Base-by-base conservation (phyloP, 345 rosid genomes). In the Acer yangbiense region DNA sequence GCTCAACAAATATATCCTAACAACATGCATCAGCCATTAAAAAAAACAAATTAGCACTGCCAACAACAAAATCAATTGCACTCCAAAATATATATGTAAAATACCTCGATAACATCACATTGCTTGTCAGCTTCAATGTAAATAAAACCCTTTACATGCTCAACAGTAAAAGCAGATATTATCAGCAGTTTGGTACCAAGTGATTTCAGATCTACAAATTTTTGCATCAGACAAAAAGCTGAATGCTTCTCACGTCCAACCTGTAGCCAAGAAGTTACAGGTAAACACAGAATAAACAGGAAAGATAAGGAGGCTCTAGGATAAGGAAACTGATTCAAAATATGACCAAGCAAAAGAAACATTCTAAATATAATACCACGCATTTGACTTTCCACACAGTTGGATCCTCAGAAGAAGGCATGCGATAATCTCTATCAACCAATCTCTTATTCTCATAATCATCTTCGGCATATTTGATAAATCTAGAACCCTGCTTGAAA, bases 331-430 rank as follows among this genome's bases (percentile, higher is more conserved):
- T 2, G 62, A n/a, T 2, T 9, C 32, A 54, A 44, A 72, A 58
- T 52, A 48, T n/a, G 13, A 81, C 23, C 21, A n/a, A 29, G 64
- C 14, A 48, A 21, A 50, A 46, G 4, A 60, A 58, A 32, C 17
- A 43, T 17, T 55, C 18, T 52, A 16, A n/a, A 48, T 20, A 77
- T 60, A 85, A 76, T 90, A 96, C 98, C 92, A 78, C 76, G 84
- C 99, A 96, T 85, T 96, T 96, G 74, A 96, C 91, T 87, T 94
- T 94, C 98, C 99, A 96, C 65, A 91, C 75, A 8, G 80, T 83
- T 66, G 98, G 97, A 74, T 89, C 97, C 80, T 82, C 85, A 63
- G 82, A 18, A 58, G 87, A 84, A 75, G 91, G 87, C 71, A 84
- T 62, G 46, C 76, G 69, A 78, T 82, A 82, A 89, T 88, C 84